phyloP scores from a whole-genome alignment of 345 rosid species.

The Psidium guajava region DNA sequence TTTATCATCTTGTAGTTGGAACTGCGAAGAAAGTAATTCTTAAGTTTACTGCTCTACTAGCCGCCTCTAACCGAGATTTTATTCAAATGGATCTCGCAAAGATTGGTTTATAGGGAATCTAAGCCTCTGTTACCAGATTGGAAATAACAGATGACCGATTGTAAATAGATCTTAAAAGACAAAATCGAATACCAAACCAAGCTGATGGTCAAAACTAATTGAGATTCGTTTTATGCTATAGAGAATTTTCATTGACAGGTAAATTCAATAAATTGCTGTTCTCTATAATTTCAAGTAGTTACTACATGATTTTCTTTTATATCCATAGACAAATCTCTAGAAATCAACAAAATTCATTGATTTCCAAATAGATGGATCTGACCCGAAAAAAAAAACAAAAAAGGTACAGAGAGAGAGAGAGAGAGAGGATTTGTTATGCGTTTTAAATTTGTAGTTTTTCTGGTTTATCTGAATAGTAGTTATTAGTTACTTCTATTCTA shows the following conservation, averaged over 20 bases:
- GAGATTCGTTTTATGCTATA: neutral
- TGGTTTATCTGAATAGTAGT: neutral
- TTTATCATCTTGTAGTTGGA: neutral
- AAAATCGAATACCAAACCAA: neutral
- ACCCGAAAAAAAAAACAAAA: too few relatives aligned
- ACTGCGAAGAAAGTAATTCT: rapidly evolving
- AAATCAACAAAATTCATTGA: neutral
- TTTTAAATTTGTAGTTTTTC: neutral
- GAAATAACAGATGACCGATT: neutral
- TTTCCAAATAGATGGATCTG: neutral
- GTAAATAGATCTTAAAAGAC: neutral
- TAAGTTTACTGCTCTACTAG: neutral
- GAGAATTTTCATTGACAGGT: too few relatives aligned
- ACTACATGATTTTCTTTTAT: neutral
- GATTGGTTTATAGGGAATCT: neutral
- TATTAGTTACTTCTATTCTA: neutral
- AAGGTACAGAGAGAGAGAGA: too few relatives aligned
- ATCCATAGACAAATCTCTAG: neutral
- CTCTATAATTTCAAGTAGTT: too few relatives aligned
- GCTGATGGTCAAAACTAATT: neutral
- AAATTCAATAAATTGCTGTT: too few relatives aligned
- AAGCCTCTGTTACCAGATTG: neutral
- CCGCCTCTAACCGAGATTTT: neutral
- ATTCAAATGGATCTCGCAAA: neutral
- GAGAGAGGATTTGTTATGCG: neutral